A percentile compares a stretch with the other conserved stretches of the same genome.
These are phyloP conservation scores for Pleodorina starrii DNA, from an alignment of 139 green algal species.

Conservation along the genomic window DNA sequence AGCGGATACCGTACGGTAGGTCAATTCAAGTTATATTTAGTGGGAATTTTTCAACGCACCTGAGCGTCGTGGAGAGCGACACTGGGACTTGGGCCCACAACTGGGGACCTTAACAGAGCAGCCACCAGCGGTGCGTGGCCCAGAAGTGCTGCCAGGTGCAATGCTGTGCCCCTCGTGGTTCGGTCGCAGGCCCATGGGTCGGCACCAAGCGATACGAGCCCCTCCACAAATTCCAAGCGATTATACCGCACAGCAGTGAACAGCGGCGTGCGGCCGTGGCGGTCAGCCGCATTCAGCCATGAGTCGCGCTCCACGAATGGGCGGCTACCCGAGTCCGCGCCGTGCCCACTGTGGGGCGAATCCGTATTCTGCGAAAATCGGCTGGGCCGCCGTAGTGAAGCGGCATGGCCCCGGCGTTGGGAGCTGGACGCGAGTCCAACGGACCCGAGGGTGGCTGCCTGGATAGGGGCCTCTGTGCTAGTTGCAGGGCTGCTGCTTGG, in stretches of 20 bases:
- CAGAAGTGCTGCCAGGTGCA: slow-evolving; percentile 30
- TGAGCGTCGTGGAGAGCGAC: neutral
- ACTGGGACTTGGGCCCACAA: neutral
- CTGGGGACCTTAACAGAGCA: neutral
- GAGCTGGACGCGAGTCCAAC: neutral
- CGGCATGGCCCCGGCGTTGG: neutral
- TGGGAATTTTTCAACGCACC: neutral
- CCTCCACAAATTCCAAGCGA: slow-evolving; percentile 26
- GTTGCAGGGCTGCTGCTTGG: neutral
- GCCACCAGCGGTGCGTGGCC: slow-evolving; percentile 30
- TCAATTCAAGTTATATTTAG: too few species aligned
- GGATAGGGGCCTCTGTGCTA: neutral
- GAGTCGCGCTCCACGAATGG: neutral
- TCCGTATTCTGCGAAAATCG: neutral
- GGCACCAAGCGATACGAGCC: slow-evolving; percentile 15
- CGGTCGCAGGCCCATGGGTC: neutral
- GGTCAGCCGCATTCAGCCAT: slow-evolving; percentile 21
- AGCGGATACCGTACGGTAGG: too few species aligned
- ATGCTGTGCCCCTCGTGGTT: neutral
- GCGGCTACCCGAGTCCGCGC: neutral
- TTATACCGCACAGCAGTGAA: slow-evolving; percentile 8
- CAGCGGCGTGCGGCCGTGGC: slow-evolving; percentile 14
- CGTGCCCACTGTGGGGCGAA: neutral
- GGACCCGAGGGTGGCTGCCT: neutral
- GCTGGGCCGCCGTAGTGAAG: neutral